Evolutionary conservation across 2,329 filamentous ascomycete genomes (phyloP).

Genomic region (Aureobasidium pullulans): DNA sequence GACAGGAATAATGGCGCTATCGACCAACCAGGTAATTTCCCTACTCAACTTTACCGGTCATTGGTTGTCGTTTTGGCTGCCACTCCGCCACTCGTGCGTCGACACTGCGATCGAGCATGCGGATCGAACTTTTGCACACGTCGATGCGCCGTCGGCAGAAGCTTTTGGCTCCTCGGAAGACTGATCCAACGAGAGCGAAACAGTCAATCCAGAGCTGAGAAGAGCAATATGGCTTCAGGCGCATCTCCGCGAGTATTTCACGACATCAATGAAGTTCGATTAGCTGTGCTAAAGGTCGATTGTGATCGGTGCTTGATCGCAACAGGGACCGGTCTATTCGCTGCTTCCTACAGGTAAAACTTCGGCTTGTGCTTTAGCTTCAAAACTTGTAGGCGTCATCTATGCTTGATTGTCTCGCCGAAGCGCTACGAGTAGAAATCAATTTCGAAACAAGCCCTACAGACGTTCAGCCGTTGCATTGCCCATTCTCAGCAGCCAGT

Average conservation of each 20-base stretch:
- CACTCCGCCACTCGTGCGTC: not conserved
- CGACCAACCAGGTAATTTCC: not conserved
- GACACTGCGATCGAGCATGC: slow-evolving; percentile 1
- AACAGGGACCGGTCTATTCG: not conserved
- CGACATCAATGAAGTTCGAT: not conserved
- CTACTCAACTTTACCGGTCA: not conserved
- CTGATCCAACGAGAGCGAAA: not conserved
- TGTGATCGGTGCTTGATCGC: not conserved
- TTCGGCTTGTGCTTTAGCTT: not conserved
- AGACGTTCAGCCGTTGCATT: not conserved
- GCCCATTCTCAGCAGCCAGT: not conserved
- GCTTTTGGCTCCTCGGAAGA: not conserved
- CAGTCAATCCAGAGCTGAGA: not conserved
- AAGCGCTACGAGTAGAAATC: not conserved
- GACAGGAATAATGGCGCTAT: not conserved
- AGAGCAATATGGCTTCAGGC: not conserved
- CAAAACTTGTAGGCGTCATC: slow-evolving; percentile 4
- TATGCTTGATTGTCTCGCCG: not conserved
- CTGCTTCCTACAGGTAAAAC: not conserved
- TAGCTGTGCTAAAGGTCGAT: not conserved
- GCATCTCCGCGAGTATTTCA: not conserved
- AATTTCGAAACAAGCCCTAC: not conserved
- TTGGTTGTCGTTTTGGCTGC: not conserved
- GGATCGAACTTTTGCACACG: slow-evolving; percentile 1
- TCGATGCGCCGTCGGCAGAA: not conserved